These are phyloP conservation scores for Fraxinus albicans DNA, from an alignment of 305 asterid species.

Conservation along the genomic window DNA sequence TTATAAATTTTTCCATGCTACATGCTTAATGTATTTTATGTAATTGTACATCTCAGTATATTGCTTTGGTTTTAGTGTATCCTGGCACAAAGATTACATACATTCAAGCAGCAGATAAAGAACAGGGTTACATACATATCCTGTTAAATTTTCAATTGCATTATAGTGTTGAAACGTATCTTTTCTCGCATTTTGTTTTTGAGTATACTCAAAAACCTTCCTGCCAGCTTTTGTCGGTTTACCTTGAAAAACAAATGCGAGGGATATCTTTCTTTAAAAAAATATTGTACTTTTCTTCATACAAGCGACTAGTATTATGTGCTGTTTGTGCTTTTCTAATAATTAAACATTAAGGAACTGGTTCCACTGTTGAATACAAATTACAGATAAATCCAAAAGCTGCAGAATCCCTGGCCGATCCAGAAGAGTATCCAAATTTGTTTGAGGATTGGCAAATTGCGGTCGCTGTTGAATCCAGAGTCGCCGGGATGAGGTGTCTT, in stretches of 20 bases:
- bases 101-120: not conserved
- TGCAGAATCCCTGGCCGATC: conserved; percentile 97
- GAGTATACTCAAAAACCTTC: not conserved
- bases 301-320: not conserved
- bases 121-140: not conserved
- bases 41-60: not conserved
- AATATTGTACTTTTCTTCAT: not conserved
- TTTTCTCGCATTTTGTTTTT: not conserved
- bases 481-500: conserved; percentile 65
- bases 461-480: conserved; percentile 71
- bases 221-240: not conserved
- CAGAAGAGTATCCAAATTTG: conserved; percentile 85
- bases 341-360: not conserved
- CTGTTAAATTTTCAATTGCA: not conserved
- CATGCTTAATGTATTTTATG: not conserved
- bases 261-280: not conserved
- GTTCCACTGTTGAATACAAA: conserved; percentile 9
- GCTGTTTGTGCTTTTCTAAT: not conserved
- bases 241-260: not conserved
- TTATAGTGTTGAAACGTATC: not conserved
- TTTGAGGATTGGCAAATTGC: conserved; percentile 98
- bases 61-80: not conserved
- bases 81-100: not conserved
- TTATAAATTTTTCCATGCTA: not conserved
- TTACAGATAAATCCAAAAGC: conserved; percentile 89